phyloP scores from a whole-genome alignment of 495 filamentous ascomycete genomes.

The Penicillium canescens region DNA sequence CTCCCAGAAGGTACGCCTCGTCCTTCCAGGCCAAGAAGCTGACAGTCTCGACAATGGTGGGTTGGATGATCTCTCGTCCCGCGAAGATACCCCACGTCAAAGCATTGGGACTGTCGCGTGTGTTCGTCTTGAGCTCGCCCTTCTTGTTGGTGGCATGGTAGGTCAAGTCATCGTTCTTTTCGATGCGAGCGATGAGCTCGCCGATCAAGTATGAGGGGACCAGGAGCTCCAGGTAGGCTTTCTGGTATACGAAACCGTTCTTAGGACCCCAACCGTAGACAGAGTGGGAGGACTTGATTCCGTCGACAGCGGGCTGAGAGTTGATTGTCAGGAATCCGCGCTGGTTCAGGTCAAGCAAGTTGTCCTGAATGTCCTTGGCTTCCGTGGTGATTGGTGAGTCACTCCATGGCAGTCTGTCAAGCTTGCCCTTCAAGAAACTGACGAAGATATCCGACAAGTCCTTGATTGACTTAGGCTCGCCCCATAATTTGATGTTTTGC shows the following conservation, averaged over 20 bases:
- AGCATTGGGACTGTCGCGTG: slow-evolving; percentile 83
- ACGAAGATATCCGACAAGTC: slow-evolving; percentile 85
- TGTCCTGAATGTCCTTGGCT: slow-evolving; percentile 70
- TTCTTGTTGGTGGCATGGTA: slow-evolving; percentile 88
- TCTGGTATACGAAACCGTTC: slow-evolving; percentile 98
- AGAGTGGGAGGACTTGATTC: slow-evolving; percentile 83
- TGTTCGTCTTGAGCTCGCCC: slow-evolving; percentile 82
- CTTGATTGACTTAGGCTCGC: slow-evolving; percentile 72
- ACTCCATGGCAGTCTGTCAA: slow-evolving; percentile 91
- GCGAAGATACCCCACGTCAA: slow-evolving; percentile 99
- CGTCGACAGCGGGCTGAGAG: slow-evolving; percentile 93
- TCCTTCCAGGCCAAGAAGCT: slow-evolving; percentile 99
- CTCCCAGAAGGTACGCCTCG: slow-evolving; percentile 88
- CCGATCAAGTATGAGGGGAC: slow-evolving; percentile 75
- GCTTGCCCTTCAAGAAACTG: slow-evolving; percentile 73
- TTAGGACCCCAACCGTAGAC: slow-evolving; percentile 92
- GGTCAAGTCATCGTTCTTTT: slow-evolving; percentile 76
- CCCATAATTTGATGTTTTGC: slow-evolving; percentile 94
- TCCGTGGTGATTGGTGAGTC: slow-evolving; percentile 83
- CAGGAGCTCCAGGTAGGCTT: slow-evolving; percentile 92
- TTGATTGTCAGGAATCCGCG: slow-evolving; percentile 94
- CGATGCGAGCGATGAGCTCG: slow-evolving; percentile 78
- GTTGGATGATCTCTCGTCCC: slow-evolving; percentile 97
- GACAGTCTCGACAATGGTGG: slow-evolving; percentile 97
- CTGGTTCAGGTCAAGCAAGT: slow-evolving; percentile 78